Base-by-base conservation (phyloP, 106 monocot genomes). In the Apostasia shenzhenica region DNA sequence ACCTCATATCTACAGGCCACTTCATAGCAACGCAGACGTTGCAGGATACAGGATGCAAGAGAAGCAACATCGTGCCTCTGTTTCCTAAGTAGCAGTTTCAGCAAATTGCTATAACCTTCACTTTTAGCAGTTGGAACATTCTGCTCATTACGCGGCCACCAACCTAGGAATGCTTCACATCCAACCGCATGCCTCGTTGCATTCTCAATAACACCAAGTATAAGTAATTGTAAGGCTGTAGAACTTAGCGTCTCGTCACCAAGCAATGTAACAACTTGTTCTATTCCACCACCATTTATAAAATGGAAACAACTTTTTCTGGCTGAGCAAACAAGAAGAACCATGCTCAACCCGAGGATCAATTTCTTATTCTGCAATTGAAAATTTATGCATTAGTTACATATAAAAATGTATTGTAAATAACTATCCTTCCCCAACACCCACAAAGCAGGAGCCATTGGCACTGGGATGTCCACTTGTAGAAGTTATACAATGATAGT, bases 141-240 rank as follows among this genome's bases (percentile, higher is more conserved):
- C 55, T 75, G 71, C 81, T 85, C 87, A 70, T 73, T 76, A 61
- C 89, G 81, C 63, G 92, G 89, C 89, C 88, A 90, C 92, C 97
- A 89, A 49, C 97, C 97, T 65, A 99, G 70, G 81, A 92, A 93
- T 48, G 83, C 89, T 83, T 99, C 97, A 80, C 97, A 99, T 59
- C 97, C 97, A 72, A 92, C 79, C 5, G 78, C 74, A 87, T 99
- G 79, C 13, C 86, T 64, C 63, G 97, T 93, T 67, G 85, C 97
- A 83, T 72, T 73, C 54, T 99, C 97, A 79, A 93, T 45, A 78
- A 83, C 66, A 57, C 76, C 80, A 68, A 99, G 85, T 60, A 93
- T 58, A 43, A 99, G 61, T 52, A 99, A 57, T 12, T 77, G 63
- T 42, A 65, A 69, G 57, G 79, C 82, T 46, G 85, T 63, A 42